Evolutionary conservation across 768 basidiomycete genomes (phyloP), one percentile per base, ranked within the genome.

Genomic region (Leccinum rimulosum): DNA sequence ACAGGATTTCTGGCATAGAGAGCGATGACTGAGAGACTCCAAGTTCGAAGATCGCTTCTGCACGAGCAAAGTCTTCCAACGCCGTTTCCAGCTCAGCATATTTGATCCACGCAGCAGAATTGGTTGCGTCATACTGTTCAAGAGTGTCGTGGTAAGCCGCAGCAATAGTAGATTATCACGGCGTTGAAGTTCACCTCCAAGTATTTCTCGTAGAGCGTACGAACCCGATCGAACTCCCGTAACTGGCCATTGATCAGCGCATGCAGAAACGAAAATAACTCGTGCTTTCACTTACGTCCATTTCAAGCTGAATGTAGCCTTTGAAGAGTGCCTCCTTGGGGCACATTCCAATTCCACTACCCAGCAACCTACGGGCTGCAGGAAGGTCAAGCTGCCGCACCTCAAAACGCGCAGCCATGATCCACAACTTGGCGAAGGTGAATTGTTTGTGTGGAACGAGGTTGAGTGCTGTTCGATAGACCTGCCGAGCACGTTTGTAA

Each of bases 361-460:
- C 97, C 25, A 99, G 76, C 47, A 95, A 82, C 72, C 93, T 98
- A 48, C 96, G 82, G 4, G 95, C 96, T 27, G 93, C 86, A 17
- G 80, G 75, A 45, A 99, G 75, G 59, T 97, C 88, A 35, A 95
- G 78, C 54, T 84, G 83, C 49, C 97, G 84, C 8, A 97, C 77
- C 73, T 98, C 97, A 64, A 98, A 98, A 63, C 89, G 86, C 6
- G 96, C 93, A 64, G 89, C 96, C 77, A 91, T 83, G 19, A 91
- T 73, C 97, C 97, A 99, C 11, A 98, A 77, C 75, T 99, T 99
- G 3, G 97, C 92, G 65, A 99, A 99, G 0, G 97, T 98, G 73
- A 99, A 99, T 59, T 88, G 85, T 69, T 96, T 96, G 73, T 99
- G 96, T 0, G 97, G 97, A 3, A 98, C 88, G 25, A 98, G 86